Evolutionary conservation across 176 grass and related monocot genomes (phyloP).

Genomic region (Juncus effusus): DNA sequence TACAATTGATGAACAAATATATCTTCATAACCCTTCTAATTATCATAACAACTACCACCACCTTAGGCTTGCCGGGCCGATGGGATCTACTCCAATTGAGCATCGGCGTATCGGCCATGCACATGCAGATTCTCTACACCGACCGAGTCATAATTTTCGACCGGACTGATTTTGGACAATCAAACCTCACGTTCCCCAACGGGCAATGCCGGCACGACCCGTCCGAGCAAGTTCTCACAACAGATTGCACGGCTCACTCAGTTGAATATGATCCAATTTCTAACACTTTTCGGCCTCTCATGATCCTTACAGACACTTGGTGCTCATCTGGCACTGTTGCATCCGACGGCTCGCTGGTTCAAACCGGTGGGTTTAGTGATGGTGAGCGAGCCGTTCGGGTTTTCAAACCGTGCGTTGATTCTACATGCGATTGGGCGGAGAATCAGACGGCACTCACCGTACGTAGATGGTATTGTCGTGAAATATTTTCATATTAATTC

Average conservation of each 20-base stretch:
- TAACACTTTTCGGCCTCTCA: conserved; percentile 48
- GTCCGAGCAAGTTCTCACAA: conserved; percentile 33
- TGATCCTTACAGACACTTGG: conserved; percentile 68
- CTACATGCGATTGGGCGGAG: conserved; percentile 60
- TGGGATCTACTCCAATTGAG: conserved; percentile 70
- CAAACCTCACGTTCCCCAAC: conserved; percentile 61
- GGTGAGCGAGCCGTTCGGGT: conserved; percentile 50
- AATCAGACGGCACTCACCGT: conserved; percentile 43
- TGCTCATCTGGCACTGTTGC: conserved; percentile 73
- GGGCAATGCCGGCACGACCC: conserved; percentile 59
- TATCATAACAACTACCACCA: not conserved
- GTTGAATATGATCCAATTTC: conserved; percentile 48
- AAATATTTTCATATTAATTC: too few species aligned
- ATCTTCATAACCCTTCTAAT: not conserved
- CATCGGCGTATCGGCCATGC: conserved; percentile 84
- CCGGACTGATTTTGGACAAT: conserved; percentile 62
- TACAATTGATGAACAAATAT: conserved; percentile 2
- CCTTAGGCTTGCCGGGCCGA: conserved; percentile 24
- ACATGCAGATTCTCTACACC: conserved; percentile 88
- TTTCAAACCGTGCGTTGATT: conserved; percentile 38
- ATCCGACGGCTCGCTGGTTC: conserved; percentile 57
- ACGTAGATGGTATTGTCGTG: conserved; percentile 36
- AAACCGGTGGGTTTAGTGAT: conserved; percentile 83
- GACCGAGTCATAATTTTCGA: conserved; percentile 76
- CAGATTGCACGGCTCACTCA: conserved; percentile 73